These are phyloP conservation scores for Hyaloscypha finlandica DNA, from an alignment of 495 filamentous ascomycete species.

Conservation along the genomic window DNA sequence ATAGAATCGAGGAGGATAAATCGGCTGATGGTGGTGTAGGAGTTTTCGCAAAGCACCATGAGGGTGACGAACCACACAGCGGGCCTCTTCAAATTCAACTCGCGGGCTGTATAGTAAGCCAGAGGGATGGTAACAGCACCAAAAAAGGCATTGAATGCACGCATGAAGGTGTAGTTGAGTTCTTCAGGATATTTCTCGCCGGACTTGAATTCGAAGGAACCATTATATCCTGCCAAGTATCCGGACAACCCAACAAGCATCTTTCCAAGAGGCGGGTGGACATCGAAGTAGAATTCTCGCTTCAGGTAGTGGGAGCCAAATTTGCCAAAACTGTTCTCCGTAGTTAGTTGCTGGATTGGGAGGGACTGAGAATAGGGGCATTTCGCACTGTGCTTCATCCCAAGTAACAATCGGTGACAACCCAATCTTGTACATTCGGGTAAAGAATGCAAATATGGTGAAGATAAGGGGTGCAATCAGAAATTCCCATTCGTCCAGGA, in stretches of 20 bases:
- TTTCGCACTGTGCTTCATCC: slow-evolving; percentile 93
- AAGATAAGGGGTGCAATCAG: slow-evolving; percentile 86
- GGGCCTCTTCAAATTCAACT: slow-evolving; percentile 80
- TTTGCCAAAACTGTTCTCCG: slow-evolving; percentile 80
- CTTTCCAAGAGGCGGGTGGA: slow-evolving; percentile 95
- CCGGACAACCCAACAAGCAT: slow-evolving; percentile 97
- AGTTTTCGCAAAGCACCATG: slow-evolving; percentile 98
- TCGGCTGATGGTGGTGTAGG: slow-evolving; percentile 96
- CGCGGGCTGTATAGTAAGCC: slow-evolving; percentile 91
- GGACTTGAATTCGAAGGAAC: slow-evolving; percentile 99
- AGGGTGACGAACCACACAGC: slow-evolving; percentile 93
- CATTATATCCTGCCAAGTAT: slow-evolving; percentile 96
- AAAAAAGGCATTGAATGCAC: slow-evolving; percentile 94
- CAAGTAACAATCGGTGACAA: slow-evolving; percentile 95
- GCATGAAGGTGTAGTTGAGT: slow-evolving; percentile 98
- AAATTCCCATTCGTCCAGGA: slow-evolving; percentile 80
- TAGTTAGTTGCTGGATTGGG: slow-evolving; percentile 17
- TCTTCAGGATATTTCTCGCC: slow-evolving; percentile 92
- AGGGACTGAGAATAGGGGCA: slow-evolving; percentile 19
- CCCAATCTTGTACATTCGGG: slow-evolving; percentile 92
- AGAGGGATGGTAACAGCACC: slow-evolving; percentile 90
- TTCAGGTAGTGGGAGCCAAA: slow-evolving; percentile 99
- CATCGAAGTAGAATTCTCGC: slow-evolving; percentile 99
- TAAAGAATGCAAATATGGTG: slow-evolving; percentile 88
- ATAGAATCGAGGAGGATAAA: slow-evolving; percentile 98